Evolutionary conservation across 106 monocot genomes (phyloP).

Genomic region (Agapanthus africanus): DNA sequence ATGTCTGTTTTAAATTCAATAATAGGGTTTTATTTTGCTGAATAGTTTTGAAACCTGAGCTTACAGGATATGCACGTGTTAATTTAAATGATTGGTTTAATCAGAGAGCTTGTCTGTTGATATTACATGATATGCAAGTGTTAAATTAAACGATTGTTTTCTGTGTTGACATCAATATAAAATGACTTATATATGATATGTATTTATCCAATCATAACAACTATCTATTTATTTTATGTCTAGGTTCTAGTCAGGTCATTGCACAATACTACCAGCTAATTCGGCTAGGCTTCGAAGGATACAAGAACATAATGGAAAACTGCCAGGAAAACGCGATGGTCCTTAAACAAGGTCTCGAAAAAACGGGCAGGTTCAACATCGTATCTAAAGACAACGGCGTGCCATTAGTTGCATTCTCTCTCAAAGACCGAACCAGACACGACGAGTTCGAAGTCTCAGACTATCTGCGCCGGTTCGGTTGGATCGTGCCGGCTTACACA

Average conservation of each 20-base stretch:
- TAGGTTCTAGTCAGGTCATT: conserved; percentile 87
- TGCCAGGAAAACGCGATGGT: conserved; percentile 74
- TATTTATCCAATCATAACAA: background rate
- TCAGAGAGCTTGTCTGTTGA: too few relatives aligned
- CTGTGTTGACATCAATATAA: too few relatives aligned
- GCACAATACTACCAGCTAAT: conserved; percentile 97
- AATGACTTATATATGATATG: background rate
- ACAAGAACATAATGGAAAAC: conserved; percentile 89
- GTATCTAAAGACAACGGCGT: conserved; percentile 89
- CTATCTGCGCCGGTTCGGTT: conserved; percentile 65
- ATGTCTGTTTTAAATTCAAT: too few relatives aligned
- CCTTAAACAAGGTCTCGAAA: conserved; percentile 55
- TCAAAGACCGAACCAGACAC: conserved; percentile 58
- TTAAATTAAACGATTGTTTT: too few relatives aligned
- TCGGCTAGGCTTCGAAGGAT: conserved; percentile 87
- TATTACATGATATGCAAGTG: too few relatives aligned
- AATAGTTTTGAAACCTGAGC: too few relatives aligned
- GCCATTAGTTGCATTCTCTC: conserved; percentile 83
- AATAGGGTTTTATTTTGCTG: too few relatives aligned
- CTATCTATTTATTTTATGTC: background rate
- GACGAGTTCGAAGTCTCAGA: conserved; percentile 87
- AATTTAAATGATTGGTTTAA: too few relatives aligned
- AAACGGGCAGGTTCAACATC: conserved; percentile 65
- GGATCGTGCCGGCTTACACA: conserved; percentile 97
- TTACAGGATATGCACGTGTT: too few relatives aligned